Evolutionary conservation across 2,329 filamentous ascomycete genomes (phyloP), one percentile per base, ranked within the genome.

Genomic region (Ascocoryne sarcoides): DNA sequence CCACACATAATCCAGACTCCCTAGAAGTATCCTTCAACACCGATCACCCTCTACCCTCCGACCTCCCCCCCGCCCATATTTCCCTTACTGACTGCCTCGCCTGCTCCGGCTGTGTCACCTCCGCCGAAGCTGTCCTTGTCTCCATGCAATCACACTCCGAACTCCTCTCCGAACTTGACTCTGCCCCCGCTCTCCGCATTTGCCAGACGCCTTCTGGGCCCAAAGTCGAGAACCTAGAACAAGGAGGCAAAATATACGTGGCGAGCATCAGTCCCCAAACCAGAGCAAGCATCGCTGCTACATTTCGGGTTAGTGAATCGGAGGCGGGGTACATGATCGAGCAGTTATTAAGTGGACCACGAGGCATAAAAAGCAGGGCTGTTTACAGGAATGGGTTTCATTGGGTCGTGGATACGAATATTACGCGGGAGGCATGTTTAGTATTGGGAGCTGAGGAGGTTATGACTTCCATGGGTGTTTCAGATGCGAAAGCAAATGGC

Each of bases 51-150:
- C 59, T 67, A 16, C 59, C 68, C 37, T 66, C 76, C 42, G 66
- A 72, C 32, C 59, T 78, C 47, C 73, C 79, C 3, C 85, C 89
- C 1, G 89, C 90, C 5, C 80, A 94, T 60, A 96, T 98, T 54
- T 95, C 89, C 36, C 76, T 98, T 46, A 96, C 92, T 5, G 92
- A 98, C 64, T 98, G 92, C 58, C 81, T 98, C 37, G 92, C 92
- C 38, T 98, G 92, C 64, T 95, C 92, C 8, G 92, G 92, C 39
- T 98, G 92, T 62, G 92, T 98, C 37, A 98, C 92, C 15, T 95
- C 89, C 4, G 92, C 92, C 34, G 92, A 98, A 66, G 92, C 92
- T 12, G 86, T 98, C n/a, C 76, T 98, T 31, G 88, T 98, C 37
- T 92, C 85, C 43, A 66, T 98, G 40, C 92, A 98, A 64, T 94